Evolutionary conservation across 441 rosid genomes (phyloP).

Genomic region (Euphorbia schlechtendalii): DNA sequence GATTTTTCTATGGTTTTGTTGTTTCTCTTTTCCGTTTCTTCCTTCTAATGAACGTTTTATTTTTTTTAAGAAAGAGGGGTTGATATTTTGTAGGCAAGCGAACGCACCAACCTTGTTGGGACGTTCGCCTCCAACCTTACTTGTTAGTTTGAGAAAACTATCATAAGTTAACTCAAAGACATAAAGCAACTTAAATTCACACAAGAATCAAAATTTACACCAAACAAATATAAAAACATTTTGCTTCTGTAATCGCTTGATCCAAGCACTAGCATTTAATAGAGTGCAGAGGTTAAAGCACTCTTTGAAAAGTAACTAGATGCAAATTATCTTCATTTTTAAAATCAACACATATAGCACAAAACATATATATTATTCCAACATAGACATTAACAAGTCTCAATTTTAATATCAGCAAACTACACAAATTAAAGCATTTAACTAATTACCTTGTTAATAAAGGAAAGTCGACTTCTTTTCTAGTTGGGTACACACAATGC

Average conservation of each 20-base stretch:
- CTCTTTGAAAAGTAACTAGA: no score
- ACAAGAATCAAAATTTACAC: background rate
- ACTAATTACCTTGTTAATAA: conserved; percentile 5
- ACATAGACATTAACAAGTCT: background rate
- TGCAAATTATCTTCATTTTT: background rate
- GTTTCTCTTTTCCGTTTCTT: no score
- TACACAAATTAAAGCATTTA: background rate
- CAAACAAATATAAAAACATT: background rate
- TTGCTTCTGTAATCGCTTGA: no score
- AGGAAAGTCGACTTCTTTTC: background rate
- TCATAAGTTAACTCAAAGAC: background rate
- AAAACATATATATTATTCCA: conserved; percentile 2
- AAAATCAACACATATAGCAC: background rate
- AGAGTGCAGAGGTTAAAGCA: background rate
- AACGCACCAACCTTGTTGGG: no score
- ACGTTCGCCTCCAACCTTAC: no score
- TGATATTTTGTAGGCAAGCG: no score
- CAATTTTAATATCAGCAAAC: background rate
- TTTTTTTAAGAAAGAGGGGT: no score
- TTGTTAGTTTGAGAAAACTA: background rate
- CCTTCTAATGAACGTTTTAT: no score
- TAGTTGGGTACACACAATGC: conserved; percentile 13
- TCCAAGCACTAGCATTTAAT: background rate
- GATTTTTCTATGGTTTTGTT: no score
- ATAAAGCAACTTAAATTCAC: background rate